Base-by-base conservation (phyloP, 129 eudicot species). In the Centaurea solstitialis region DNA sequence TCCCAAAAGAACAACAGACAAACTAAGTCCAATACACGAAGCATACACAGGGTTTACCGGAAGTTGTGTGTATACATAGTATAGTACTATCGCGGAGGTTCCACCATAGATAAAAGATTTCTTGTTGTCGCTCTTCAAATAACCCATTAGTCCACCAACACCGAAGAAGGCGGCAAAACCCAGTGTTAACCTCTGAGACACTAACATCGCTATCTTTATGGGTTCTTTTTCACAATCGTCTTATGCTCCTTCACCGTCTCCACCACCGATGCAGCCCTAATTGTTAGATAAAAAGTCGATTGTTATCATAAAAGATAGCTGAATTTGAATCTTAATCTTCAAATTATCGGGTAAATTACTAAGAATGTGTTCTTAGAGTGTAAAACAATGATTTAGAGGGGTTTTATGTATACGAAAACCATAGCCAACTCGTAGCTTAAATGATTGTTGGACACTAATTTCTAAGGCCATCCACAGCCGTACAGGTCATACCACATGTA, bases 151-250 rank as follows among this genome's bases (percentile, higher is more conserved):
- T 41, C 98, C 98, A 23, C 98, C 99, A 0, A 87, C 9, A 40
- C 97, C 97, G 47, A 94, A 93, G 28, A 92, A 81, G 6, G 85
- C 88, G 6, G 97, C 98, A 75, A 89, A 94, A 43, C 94, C 98
- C 7, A 94, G 82, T 3, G 98, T 92, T 38, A 94, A 38, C 77
- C 91, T 94, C 76, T 94, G 98, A 69, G 98, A 94, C 97, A 92
- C 90, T 9, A 91, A 94, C 86, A 94, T 87, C 22, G 79, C 97
- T 12, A 21, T 80, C 62, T 85, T 87, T 81, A 83, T 84, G 62
- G 75, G 84, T 68, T 83, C 87, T 38, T 90, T 88, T 35, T 78
- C 84, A 26, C 86, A 68, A 17, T 82, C 85, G 59, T 80, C 93
- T 5, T 90, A 78, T 40, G 83, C 80, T 72, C 85, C 89, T 78